Percentiles rank a stretch among this genome's conserved stretches.
These are phyloP conservation scores for Albugo laibachii DNA, from an alignment of 352 stramenopile genomes.

Conservation along the genomic window DNA sequence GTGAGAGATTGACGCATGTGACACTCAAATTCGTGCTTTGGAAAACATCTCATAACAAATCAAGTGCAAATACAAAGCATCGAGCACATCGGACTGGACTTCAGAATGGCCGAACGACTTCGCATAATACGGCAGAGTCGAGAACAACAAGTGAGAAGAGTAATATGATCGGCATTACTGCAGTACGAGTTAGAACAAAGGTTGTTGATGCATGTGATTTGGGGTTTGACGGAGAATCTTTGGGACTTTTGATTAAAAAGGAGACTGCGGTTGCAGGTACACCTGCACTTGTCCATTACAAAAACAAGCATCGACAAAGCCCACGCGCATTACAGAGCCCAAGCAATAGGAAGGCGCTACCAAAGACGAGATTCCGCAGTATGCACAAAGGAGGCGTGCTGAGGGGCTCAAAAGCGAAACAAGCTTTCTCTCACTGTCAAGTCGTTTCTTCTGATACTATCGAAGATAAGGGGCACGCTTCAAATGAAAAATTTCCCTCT, in stretches of 20 bases:
- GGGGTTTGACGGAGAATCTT: too few relatives aligned
- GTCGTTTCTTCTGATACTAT: slow-evolving; percentile 1
- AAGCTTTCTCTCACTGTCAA: background rate
- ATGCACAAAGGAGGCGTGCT: slow-evolving; percentile 3
- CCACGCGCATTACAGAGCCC: background rate
- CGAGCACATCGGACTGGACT: too few relatives aligned
- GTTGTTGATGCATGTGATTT: background rate
- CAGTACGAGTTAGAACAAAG: slow-evolving; percentile 14
- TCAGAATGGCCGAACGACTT: too few relatives aligned
- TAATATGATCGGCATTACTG: slow-evolving; percentile 38
- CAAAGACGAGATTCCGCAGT: slow-evolving; percentile 8
- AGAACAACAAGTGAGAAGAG: slow-evolving; percentile 28
- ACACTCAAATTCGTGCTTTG: slow-evolving; percentile 53
- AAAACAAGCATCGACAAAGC: too few relatives aligned
- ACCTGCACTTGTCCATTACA: too few relatives aligned
- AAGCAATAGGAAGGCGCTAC: slow-evolving; percentile 5
- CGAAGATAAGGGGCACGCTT: background rate
- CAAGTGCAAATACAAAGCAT: background rate
- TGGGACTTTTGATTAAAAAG: too few relatives aligned
- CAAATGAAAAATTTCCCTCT: background rate
- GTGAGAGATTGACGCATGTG: slow-evolving; percentile 18
- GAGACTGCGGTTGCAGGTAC: too few relatives aligned
- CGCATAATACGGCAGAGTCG: slow-evolving; percentile 14
- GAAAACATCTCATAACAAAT: slow-evolving; percentile 35
- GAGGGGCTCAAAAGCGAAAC: background rate